Evolutionary conservation across 306 rosid species (phyloP).

Genomic region (Malus orientalis): DNA sequence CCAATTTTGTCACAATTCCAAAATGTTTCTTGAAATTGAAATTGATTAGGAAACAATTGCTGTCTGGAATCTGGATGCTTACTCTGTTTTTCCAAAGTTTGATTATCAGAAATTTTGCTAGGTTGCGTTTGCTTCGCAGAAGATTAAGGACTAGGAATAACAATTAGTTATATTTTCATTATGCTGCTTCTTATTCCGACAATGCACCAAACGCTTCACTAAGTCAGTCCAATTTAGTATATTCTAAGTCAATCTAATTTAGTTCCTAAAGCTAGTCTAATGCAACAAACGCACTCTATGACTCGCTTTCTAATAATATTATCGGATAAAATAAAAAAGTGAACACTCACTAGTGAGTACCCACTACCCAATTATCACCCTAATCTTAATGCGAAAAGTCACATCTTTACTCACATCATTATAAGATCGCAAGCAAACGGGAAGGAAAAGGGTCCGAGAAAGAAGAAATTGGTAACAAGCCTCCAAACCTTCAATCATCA

Average conservation of each 20-base stretch:
- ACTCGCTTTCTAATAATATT: background rate
- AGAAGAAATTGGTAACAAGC: slow-evolving; percentile 63
- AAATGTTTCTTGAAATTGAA: background rate
- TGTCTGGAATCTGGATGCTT: background rate
- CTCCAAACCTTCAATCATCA: slow-evolving; percentile 51
- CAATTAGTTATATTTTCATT: background rate
- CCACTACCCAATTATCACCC: too few species aligned
- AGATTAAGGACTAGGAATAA: background rate
- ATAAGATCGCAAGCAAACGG: slow-evolving; percentile 45
- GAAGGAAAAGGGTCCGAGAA: slow-evolving; percentile 63
- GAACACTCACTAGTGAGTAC: too few species aligned
- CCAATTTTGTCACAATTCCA: background rate
- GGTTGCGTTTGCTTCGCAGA: background rate
- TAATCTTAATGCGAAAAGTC: background rate
- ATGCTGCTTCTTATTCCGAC: too few species aligned
- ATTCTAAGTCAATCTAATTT: too few species aligned
- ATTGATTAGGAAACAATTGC: background rate
- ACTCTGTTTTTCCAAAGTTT: background rate
- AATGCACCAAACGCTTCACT: fast-evolving
- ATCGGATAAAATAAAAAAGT: too few species aligned
- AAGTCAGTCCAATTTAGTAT: too few species aligned
- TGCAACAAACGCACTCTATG: too few species aligned
- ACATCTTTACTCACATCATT: slow-evolving; percentile 38
- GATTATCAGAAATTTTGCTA: background rate
- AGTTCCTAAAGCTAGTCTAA: fast-evolving